Evolutionary conservation across 345 rosid genomes (phyloP).

Genomic region (Linum trigynum): DNA sequence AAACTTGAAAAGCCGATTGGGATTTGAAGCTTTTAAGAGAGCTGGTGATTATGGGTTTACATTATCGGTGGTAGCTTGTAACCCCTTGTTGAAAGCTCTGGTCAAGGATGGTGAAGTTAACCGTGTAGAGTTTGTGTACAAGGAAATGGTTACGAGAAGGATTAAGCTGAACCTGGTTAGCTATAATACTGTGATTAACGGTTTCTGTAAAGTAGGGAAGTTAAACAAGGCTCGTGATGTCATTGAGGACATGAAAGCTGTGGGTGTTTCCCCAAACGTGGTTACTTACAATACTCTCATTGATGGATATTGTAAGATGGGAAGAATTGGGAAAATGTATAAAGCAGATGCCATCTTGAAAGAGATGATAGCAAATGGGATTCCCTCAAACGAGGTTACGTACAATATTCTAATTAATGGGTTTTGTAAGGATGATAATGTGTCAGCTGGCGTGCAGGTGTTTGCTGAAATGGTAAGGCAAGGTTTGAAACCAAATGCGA

Average conservation of each 20-base stretch:
- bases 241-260: conserved; percentile 57
- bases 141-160: conserved; percentile 60
- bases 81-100: conserved; percentile 61
- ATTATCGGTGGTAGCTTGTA: conserved; percentile 58
- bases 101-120: conserved; percentile 34
- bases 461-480: conserved; percentile 63
- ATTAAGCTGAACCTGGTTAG: conserved; percentile 31
- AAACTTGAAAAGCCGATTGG: conserved; percentile 36
- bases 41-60: conserved; percentile 63
- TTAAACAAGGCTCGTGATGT: conserved; percentile 58
- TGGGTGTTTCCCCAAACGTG: conserved; percentile 43
- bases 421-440: conserved; percentile 62
- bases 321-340: conserved; percentile 59
- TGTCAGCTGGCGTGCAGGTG: conserved; percentile 40
- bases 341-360: conserved; percentile 61
- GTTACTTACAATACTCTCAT: conserved; percentile 62
- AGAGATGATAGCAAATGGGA: conserved; percentile 50
- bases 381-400: conserved; percentile 43
- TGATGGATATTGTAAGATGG: conserved; percentile 59
- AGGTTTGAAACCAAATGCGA: conserved; percentile 39
- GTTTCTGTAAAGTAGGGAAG: conserved; percentile 65
- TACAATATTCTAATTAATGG: conserved; percentile 78
- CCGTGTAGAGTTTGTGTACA: conserved; percentile 50
- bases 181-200: conserved; percentile 51
- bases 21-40: conserved; percentile 63